A percentile compares a stretch with the other conserved stretches of the same genome.
phyloP scores from a whole-genome alignment of 495 filamentous ascomycete species.

The Annulohypoxylon bovei region DNA sequence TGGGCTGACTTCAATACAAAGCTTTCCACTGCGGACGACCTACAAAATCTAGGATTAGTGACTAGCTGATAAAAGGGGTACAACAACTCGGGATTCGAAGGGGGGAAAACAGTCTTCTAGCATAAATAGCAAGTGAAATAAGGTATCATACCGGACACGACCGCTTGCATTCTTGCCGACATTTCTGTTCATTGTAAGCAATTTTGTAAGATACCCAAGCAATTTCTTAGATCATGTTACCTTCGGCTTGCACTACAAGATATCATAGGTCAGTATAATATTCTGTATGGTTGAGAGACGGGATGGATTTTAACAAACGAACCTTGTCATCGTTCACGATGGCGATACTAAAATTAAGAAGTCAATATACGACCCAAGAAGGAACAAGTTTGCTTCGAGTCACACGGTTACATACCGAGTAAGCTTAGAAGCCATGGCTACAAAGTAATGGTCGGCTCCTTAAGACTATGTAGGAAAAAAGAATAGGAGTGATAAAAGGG shows the following conservation, averaged over 20 bases:
- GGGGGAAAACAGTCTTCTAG: background rate
- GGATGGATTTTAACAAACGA: slow-evolving; percentile 43
- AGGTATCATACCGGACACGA: slow-evolving; percentile 75
- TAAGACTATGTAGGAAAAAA: background rate
- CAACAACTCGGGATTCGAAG: background rate
- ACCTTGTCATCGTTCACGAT: slow-evolving; percentile 99
- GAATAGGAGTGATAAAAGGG: background rate
- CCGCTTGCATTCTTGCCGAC: slow-evolving; percentile 98
- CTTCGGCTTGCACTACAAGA: slow-evolving; percentile 94
- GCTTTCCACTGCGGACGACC: slow-evolving; percentile 93
- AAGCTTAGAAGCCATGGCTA: slow-evolving; percentile 52
- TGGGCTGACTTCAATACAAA: slow-evolving; percentile 92
- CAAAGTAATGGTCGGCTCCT: slow-evolving; percentile 21
- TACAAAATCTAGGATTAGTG: slow-evolving; percentile 29
- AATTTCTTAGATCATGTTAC: slow-evolving; percentile 54
- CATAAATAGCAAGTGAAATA: background rate
- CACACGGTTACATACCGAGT: slow-evolving; percentile 44
- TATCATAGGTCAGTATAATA: slow-evolving; percentile 30
- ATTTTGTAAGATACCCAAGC: background rate
- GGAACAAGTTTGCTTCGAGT: slow-evolving; percentile 8
- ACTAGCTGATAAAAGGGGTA: background rate
- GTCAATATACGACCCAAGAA: slow-evolving; percentile 25
- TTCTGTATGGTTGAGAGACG: background rate
- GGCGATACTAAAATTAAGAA: slow-evolving; percentile 74
- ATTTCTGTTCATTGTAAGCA: slow-evolving; percentile 69